These are phyloP conservation scores for Tagetes patula DNA, from an alignment of 129 eudicot species.

Conservation along the genomic window DNA sequence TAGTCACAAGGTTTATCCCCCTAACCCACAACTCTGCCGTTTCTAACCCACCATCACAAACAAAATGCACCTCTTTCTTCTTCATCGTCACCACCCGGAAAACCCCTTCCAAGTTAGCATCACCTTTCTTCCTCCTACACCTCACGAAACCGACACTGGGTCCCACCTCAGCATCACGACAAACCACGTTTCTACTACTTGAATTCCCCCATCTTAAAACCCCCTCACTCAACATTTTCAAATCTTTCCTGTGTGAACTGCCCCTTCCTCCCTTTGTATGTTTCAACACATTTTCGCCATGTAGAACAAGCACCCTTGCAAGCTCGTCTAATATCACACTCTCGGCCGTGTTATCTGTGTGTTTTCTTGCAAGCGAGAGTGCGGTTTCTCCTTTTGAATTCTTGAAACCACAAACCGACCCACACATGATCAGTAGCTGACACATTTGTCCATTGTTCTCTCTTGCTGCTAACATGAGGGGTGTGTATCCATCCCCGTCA, in stretches of 20 bases:
- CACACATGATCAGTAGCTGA: constrained; percentile 52
- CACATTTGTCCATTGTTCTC: constrained; percentile 68
- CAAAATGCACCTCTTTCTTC: constrained; percentile 94
- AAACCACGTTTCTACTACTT: constrained; percentile 61
- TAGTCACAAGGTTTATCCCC: constrained; percentile 76
- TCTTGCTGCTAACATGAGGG: constrained; percentile 90
- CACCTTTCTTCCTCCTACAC: constrained; percentile 60
- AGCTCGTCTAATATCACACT: constrained; percentile 65
- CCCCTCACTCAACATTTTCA: constrained; percentile 61
- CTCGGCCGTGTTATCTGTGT: constrained; percentile 40
- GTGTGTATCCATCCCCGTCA: constrained; percentile 82
- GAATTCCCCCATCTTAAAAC: constrained; percentile 86
- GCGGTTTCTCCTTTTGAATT: constrained; percentile 78
- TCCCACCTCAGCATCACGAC: constrained; percentile 69
- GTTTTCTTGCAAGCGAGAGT: constrained; percentile 60
- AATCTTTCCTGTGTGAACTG: constrained; percentile 51
- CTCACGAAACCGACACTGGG: constrained; percentile 58
- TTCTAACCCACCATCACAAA: constrained; percentile 80
- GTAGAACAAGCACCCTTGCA: constrained; percentile 57
- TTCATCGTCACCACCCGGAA: constrained; percentile 72
- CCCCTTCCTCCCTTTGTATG: constrained; percentile 87
- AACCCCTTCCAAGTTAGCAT: constrained; percentile 51
- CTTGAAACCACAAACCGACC: constrained; percentile 53
- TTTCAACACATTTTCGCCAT: constrained; percentile 54
- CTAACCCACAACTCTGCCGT: constrained; percentile 89